Evolutionary conservation across 306 rosid species (phyloP).

Genomic region (Vachellia pachyceras): DNA sequence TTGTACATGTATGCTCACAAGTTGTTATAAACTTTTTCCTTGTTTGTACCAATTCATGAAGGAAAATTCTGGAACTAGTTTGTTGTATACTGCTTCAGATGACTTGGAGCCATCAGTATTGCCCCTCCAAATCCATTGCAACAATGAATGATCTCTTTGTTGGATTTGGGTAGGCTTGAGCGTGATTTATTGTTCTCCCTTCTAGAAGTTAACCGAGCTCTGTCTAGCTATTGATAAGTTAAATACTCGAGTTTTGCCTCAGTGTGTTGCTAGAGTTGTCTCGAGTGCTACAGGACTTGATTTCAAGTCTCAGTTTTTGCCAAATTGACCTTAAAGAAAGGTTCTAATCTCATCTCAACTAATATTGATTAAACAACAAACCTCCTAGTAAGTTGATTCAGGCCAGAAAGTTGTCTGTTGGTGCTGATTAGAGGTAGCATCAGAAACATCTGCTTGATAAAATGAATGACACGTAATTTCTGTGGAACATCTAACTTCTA

Average conservation of each 20-base stretch:
- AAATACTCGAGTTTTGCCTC: not conserved
- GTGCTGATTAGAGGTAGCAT: not conserved
- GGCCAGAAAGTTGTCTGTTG: not conserved
- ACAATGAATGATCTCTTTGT: not conserved
- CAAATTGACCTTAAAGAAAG: not conserved
- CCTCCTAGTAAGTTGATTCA: not conserved
- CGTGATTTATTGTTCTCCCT: not conserved
- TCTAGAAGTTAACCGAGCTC: not conserved
- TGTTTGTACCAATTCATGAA: not conserved
- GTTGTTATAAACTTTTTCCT: not conserved
- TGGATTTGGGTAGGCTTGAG: conserved; percentile 1
- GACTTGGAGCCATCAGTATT: not conserved
- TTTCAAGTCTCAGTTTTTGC: not conserved
- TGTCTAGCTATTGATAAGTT: not conserved
- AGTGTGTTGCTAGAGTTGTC: not conserved
- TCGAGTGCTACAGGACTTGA: not conserved
- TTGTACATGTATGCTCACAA: not conserved
- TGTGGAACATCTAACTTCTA: not conserved
- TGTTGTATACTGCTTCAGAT: not conserved
- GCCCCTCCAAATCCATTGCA: not conserved
- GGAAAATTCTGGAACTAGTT: not conserved
- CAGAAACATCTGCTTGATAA: conserved; percentile 1
- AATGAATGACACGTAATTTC: not conserved
- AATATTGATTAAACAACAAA: not conserved
- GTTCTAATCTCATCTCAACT: not conserved